phyloP scores from a whole-genome alignment of 2,329 filamentous ascomycete genomes.

The Penicillium sp. region DNA sequence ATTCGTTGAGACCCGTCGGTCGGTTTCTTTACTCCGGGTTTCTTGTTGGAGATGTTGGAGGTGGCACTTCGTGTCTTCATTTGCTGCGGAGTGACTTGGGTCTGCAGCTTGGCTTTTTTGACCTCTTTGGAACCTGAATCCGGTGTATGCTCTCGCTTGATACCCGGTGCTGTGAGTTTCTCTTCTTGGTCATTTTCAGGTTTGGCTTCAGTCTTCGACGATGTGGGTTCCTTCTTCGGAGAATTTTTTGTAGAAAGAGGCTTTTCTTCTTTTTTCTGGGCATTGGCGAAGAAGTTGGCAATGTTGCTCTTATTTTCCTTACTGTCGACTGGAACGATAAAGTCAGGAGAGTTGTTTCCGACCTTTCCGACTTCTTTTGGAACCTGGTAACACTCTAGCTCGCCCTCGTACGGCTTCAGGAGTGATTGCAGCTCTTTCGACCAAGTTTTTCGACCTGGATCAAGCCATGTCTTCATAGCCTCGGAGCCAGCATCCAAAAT shows the following conservation, averaged over 20 bases:
- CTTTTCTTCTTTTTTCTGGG: conserved; percentile 34
- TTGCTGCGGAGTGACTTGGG: conserved; percentile 38
- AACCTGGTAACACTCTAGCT: conserved; percentile 83
- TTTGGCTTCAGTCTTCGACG: conserved; percentile 33
- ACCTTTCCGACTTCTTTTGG: conserved; percentile 90
- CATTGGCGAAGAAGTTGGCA: conserved; percentile 82
- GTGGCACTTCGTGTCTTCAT: conserved; percentile 58
- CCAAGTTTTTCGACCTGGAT: conserved; percentile 72
- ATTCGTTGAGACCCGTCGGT: conserved; percentile 54
- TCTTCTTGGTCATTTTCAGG: conserved; percentile 41
- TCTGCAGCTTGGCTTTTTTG: conserved; percentile 29
- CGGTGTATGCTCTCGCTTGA: conserved; percentile 51
- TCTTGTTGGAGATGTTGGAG: conserved; percentile 53
- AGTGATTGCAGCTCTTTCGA: conserved; percentile 72
- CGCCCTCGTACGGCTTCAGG: conserved; percentile 74
- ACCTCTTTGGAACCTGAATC: conserved; percentile 24
- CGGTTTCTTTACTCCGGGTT: conserved; percentile 41
- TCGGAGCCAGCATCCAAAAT: conserved; percentile 76
- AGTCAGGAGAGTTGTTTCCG: conserved; percentile 81
- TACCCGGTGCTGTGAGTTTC: conserved; percentile 43
- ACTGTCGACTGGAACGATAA: conserved; percentile 79
- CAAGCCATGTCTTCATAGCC: conserved; percentile 71
- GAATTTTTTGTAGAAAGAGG: conserved; percentile 27
- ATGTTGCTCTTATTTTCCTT: conserved; percentile 91
- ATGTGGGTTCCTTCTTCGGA: conserved; percentile 28